Evolutionary conservation across 805 yeast genomes (phyloP).

Genomic region (Jamesozyma rosinii): DNA sequence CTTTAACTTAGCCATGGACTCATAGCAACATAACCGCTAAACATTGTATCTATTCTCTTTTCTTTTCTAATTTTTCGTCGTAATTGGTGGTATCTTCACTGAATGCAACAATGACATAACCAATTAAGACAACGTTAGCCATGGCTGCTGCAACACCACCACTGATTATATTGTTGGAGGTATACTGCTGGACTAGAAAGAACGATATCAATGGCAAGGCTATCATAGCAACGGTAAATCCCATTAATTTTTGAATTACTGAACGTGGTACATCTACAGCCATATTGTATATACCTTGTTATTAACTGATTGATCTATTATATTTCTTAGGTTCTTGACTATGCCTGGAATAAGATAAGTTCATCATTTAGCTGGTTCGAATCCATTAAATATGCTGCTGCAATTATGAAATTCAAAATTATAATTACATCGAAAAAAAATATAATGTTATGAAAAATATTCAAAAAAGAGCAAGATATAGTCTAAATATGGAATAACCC

Average conservation of each 20-base stretch:
- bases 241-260: slow-evolving; percentile 58
- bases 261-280: slow-evolving; percentile 37
- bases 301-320: too few relatives aligned
- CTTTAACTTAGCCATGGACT: too few relatives aligned
- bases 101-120: slow-evolving; percentile 66
- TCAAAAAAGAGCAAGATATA: neutral
- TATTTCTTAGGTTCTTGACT: too few relatives aligned
- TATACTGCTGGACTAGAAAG: slow-evolving; percentile 41
- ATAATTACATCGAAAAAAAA: neutral
- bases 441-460: neutral
- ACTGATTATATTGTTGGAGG: slow-evolving; percentile 48
- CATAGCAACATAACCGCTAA: too few relatives aligned
- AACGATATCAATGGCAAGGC: slow-evolving; percentile 55
- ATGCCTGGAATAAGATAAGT: too few relatives aligned
- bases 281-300: slow-evolving; percentile 14
- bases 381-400: neutral
- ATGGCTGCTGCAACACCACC: slow-evolving; percentile 75
- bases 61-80: slow-evolving; percentile 29
- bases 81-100: slow-evolving; percentile 45
- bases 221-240: slow-evolving; percentile 72
- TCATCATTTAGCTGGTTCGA: neutral
- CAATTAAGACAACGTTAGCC: slow-evolving; percentile 66
- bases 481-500: too few relatives aligned
- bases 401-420: neutral
- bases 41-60: slow-evolving; percentile 34